Evolutionary conservation across 768 basidiomycete species (phyloP), one percentile per base, ranked within the genome.

Genomic region (Chalciporus piperatus): DNA sequence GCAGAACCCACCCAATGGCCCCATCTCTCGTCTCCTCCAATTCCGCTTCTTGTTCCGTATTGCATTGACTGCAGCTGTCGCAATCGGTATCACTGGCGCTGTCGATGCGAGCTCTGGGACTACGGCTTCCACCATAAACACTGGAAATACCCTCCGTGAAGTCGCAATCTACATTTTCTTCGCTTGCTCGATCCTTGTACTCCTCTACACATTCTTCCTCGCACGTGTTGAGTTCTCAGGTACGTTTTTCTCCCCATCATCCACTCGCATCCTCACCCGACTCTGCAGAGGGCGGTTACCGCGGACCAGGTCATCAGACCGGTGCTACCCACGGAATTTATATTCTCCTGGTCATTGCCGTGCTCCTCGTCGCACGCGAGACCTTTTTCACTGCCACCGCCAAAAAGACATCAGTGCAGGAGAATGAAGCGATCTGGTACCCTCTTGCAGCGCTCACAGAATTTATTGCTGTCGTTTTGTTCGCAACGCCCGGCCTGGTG

Each of bases 361-460:
- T 59, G 28, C 56, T 68, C 27, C 64, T 69, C 20, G 46, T 73
- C 41, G 55, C 44, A 1, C 64, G 67, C 19, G 65, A 71, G 44
- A 54, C 57, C 42, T 71, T 72, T 61, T 62, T 70, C 22, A 45
- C 62, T 52, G 67, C 61, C 6, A 70, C 66, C 6, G 45, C 47
- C 23, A 35, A 37, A 43, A 37, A 63, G 1, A 1, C 20, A 2
- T n/a, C 43, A 0, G 14, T 42, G 4, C 67, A 71, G 45, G 58
- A 62, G 38, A 59, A 65, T 14, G 69, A 72, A 40, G 54, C 48
- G 1, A 28, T 69, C 8, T 71, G 68, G 63, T 72, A 70, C 35
- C 70, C 71, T 3, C 55, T 73, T 25, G 32, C 64, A 19, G 72
- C 54, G 2, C 45, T 66, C 13, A 59, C 72, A 11, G 70, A 73